Base-by-base conservation (phyloP, 306 rosid species). In the Castanea crenata region DNA sequence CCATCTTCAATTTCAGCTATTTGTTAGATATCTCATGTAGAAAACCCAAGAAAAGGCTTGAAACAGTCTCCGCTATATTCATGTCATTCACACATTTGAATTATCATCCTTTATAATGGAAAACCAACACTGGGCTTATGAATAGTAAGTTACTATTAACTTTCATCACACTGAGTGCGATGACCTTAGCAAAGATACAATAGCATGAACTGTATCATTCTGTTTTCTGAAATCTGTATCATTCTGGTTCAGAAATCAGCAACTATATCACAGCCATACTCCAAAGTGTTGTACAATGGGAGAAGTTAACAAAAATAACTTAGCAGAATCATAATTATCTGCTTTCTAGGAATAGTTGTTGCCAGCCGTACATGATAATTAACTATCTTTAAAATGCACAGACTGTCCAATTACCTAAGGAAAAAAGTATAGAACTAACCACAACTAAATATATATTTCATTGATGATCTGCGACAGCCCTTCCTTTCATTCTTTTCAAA, bases 81-180 rank as follows among this genome's bases (percentile, higher is more conserved):
- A 62, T 27, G 32, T 62, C 68, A 61, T 61, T 61, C 15, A 11
- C 14, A 11, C 14, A 25, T 27, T 27, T 29, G 54, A 49, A 49
- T 12, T 13, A 49, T 49, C 16, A 49, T 49, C 3, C 29, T 13
- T 34, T 25, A 14, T 13, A 12, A 27, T 62, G 19, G 19, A 62
- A 62, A 31, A 18, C 23, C 38, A 64, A 29, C 70, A 64, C 46
- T 35, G 23, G 5, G 31, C 25, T 62, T 20, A 34, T 25, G 63
- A 19, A 46, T 29, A 8, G 55, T 54, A 59, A 32, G 32, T 72
- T 69, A 71, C 23, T 75, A 79, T 80, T 76, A 27, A 78, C 46
- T 57, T 65, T 27, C 81, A 77, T 79, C 80, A 75, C 16, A 63
- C 68, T 77, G 46, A 65, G 71, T 70, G 23, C 49, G 64, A 69